Evolutionary conservation across 768 basidiomycete genomes (phyloP), one percentile per base, ranked within the genome.

Genomic region (Tricholoma hemisulphureum): DNA sequence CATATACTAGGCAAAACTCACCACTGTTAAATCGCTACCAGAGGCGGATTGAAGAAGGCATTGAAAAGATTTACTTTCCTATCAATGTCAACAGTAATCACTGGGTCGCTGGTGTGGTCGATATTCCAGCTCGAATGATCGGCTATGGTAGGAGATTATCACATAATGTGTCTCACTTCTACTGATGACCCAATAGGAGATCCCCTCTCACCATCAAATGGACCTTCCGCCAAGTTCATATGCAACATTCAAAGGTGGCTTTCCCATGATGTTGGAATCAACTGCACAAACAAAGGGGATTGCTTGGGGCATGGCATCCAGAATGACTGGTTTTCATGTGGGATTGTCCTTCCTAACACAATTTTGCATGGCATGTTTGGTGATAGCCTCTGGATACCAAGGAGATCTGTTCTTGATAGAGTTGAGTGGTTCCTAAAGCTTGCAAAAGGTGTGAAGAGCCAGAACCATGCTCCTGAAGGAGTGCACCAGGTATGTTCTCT

Each of bases 401-500:
- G 39, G 10, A 3, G 28, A 37, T 3, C n/a, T 51, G 20, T 20
- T 18, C 11, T 50, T 34, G 58, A 55, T 31, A 13, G 10, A 2
- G 14, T 58, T 10, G 53, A 37, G 9, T 26, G 37, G 18, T 32
- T 26, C 8, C 32, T 51, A 16, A 46, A 21, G n/a, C 13, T 23
- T n/a, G 31, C 32, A 8, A 29, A 23, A 21, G 35, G 1, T 62
- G 63, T 37, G 70, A 61, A 41, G 51, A 75, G 2, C 50, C 75
- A 39, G 73, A 74, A n/a, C n/a, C n/a, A n/a, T n/a, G n/a, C n/a
- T n/a, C n/a, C n/a, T n/a, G 1, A 46, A 51, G 0, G 65, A 60
- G 0, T 71, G 64, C 0, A 72, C 73, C 6, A n/a, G 28, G 28
- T 29, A 51, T 51, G 49, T 6, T 31, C 6, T 31, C 10, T 5